Base-by-base conservation (phyloP, 805 yeast genomes). In the Debaryomyces tyrocola region DNA sequence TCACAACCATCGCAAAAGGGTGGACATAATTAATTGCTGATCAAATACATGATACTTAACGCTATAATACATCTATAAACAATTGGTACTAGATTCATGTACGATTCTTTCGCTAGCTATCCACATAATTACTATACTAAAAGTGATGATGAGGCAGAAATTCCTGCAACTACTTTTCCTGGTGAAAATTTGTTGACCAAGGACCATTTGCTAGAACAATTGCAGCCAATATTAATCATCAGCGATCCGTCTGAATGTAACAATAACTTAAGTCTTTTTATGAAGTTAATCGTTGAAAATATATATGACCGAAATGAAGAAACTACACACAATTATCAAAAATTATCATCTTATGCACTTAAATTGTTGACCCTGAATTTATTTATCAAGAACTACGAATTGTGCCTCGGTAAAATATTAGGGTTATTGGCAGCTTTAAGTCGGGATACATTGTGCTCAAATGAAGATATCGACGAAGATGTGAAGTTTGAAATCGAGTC, bases 181-280 rank as follows among this genome's bases (percentile, higher is more conserved):
- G 34, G 45, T 11, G 29, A 34, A 11, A 18, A 21, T 12, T 31
- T 20, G 10, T n/a, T 37, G 20, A 14, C 17, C 14, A 34, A 37
- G 20, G 41, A 41, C 28, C 39, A 28, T 12, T 35, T 37, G 34
- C 28, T 45, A 11, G 49, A 47, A 15, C 48, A 38, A 14, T 34
- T 44, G 20, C 33, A 41, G 15, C 43, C 47, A 10, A 37, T 44
- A 10, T 55, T 72, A 10, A 56, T 70, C 41, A 65, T 64, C 33
- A 69, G 75, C 46, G 78, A 73, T 45, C 54, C 74, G 8, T 48
- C 50, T 4, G 78, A 65, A 49, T 68, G 74, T 49, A 73, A 73
- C 54, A 59, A 65, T 45, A 70, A 70, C 54, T 55, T 73, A 14
- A 67, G 73, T 1, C 47, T 55, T 3, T 67, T 51, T 46, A 49